A percentile compares a stretch with the other conserved stretches of the same genome.
These are phyloP conservation scores for Xanthoparmelia taractica DNA, from an alignment of 495 filamentous ascomycete genomes.

Conservation along the genomic window DNA sequence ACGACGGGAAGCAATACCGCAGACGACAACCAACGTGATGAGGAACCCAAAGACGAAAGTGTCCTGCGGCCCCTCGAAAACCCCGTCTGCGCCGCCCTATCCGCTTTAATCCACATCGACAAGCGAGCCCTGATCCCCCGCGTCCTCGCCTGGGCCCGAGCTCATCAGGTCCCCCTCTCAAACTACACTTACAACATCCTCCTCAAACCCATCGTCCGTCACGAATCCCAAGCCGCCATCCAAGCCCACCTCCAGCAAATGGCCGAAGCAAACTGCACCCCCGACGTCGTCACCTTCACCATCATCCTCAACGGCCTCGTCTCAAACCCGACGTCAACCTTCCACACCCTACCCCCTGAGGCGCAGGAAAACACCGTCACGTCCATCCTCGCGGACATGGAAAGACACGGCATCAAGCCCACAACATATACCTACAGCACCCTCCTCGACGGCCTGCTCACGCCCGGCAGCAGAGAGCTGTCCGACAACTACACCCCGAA, in stretches of 20 bases:
- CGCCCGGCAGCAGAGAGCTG: slow-evolving; percentile 13
- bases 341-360: slow-evolving; percentile 18
- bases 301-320: slow-evolving; percentile 47
- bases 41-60: slow-evolving; percentile 29
- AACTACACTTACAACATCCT: slow-evolving; percentile 62
- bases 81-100: slow-evolving; percentile 55
- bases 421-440: slow-evolving; percentile 54
- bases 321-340: slow-evolving; percentile 26
- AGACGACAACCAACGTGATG: not conserved
- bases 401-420: slow-evolving; percentile 42
- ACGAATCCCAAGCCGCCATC: slow-evolving; percentile 33
- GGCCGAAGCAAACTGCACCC: slow-evolving; percentile 35
- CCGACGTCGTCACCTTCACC: slow-evolving; percentile 48
- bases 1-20: not conserved
- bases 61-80: slow-evolving; percentile 47
- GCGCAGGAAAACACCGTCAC: slow-evolving; percentile 34
- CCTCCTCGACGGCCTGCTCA: slow-evolving; percentile 55
- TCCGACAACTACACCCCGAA: slow-evolving; percentile 27
- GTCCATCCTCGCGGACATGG: slow-evolving; percentile 45
- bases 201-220: slow-evolving; percentile 46
- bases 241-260: slow-evolving; percentile 42
- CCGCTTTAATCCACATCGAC: slow-evolving; percentile 40
- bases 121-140: slow-evolving; percentile 36
- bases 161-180: slow-evolving; percentile 51
- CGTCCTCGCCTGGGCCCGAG: slow-evolving; percentile 52